Evolutionary conservation across 2,329 filamentous ascomycete genomes (phyloP), one percentile per base, ranked within the genome.

Genomic region (Penicillium sp.): DNA sequence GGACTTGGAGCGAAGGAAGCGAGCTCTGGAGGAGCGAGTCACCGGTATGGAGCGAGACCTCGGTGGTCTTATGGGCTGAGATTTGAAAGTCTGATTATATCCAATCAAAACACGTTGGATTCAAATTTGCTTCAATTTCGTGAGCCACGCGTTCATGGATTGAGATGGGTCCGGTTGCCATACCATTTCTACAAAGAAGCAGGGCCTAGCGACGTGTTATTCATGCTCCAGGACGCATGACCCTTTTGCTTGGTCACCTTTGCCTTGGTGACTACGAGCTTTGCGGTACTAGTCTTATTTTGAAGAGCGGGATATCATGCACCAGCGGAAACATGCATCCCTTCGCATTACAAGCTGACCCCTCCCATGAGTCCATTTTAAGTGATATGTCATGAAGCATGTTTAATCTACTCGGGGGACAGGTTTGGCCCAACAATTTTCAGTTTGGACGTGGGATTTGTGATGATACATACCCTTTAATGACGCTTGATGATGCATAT

Each of bases 1-100:
- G 56, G 84, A 85, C 59, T 73, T 90, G 35, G 88, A 90, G 69
- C 74, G 73, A 57, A 87, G 82, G 73, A 90, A 89, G 75, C 80
- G 77, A 51, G 77, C 74, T 7, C 72, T 90, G 13, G 87, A 89
- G 67, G 83, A 84, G 22, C 79, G 86, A 33, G 85, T 90, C n/a
- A 82, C 77, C 46, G 86, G 84, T 1, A 88, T 90, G 83, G 87
- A 88, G 59, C 82, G 81, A 65, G 87, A 89, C 70, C 77, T 90
- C n/a, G 86, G 85, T 21, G 85, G 85, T 0, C 68, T 88, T 39
- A 72, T 85, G 67, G 74, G 82, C 59, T 84, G 73, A 81, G 33
- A 4, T 3, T 1, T 37, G 16, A 35, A n/a, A 2, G 37, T 16
- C 9, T 9, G 16, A 27, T 27, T 3, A 21, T 27, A 27, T n/a